phyloP scores from a whole-genome alignment of 148 eudicot genomes.

The Camellia sinensis region DNA sequence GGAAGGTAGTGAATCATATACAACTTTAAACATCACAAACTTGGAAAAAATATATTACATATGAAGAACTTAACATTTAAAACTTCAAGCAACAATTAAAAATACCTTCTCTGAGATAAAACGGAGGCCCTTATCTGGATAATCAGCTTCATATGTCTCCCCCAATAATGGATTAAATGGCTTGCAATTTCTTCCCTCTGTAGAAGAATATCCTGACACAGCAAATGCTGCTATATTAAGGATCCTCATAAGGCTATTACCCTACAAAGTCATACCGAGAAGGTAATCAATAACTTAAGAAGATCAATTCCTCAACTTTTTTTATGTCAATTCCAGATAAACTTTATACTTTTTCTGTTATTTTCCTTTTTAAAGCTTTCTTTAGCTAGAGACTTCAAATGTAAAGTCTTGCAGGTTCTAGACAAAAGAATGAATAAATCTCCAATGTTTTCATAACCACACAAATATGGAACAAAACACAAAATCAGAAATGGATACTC shows the following conservation, averaged over 20 bases:
- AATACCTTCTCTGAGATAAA: slow-evolving; percentile 36
- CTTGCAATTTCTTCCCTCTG: slow-evolving; percentile 40
- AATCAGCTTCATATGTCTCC: slow-evolving; percentile 46
- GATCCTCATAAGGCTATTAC: slow-evolving; percentile 40
- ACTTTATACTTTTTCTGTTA: neutral
- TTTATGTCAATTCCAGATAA: neutral
- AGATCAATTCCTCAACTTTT: neutral
- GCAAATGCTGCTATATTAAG: slow-evolving; percentile 47
- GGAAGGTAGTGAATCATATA: too few species aligned
- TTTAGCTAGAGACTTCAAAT: slow-evolving; percentile 2
- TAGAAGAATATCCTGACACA: slow-evolving; percentile 44
- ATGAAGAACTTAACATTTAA: neutral
- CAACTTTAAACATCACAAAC: neutral
- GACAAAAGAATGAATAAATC: neutral
- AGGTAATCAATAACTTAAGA: neutral
- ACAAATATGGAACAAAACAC: neutral
- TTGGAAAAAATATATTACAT: neutral
- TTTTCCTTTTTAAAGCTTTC: neutral
- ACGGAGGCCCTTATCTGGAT: slow-evolving; percentile 37
- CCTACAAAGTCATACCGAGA: slow-evolving; percentile 21
- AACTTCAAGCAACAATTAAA: neutral
- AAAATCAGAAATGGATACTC: neutral
- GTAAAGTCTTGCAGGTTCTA: neutral
- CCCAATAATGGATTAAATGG: slow-evolving; percentile 47
- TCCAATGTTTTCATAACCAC: neutral